Conservation (phyloP, 2,329 filamentous ascomycete genomes). For the Harringtonia aguacate region DNA sequence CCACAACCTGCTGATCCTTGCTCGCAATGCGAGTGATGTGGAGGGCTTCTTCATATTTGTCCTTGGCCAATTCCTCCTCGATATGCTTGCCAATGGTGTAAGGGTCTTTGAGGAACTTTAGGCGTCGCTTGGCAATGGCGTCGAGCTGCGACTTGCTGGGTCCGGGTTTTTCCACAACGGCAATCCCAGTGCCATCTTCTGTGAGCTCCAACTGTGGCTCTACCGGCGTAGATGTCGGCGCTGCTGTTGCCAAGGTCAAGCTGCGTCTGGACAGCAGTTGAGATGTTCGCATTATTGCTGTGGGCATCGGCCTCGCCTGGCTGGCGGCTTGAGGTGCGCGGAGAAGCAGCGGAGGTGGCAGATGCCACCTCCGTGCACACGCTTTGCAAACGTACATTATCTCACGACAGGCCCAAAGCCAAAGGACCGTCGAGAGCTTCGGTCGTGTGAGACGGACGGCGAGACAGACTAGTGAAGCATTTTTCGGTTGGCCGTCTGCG, state of each 20-base stretch:
- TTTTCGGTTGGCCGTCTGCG: too few relatives aligned
- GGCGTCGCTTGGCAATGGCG: background rate
- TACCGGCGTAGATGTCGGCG: background rate
- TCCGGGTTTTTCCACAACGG: too few relatives aligned
- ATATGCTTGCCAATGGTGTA: constrained; percentile 62
- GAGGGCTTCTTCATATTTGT: constrained; percentile 55
- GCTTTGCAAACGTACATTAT: constrained; percentile 30
- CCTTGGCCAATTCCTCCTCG: constrained; percentile 43
- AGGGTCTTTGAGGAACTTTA: constrained; percentile 52
- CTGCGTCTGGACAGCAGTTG: too few relatives aligned
- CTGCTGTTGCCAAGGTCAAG: too few relatives aligned
- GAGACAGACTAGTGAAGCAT: background rate
- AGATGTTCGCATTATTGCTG: background rate
- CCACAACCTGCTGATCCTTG: constrained; percentile 50
- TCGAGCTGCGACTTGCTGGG: background rate
- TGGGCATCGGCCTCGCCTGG: background rate
- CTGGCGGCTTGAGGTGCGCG: background rate
- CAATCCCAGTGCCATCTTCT: background rate
- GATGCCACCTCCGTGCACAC: constrained; percentile 19
- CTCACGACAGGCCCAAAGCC: background rate
- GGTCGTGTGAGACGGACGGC: background rate
- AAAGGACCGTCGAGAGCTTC: background rate
- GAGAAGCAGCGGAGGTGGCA: background rate
- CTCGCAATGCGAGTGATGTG: constrained; percentile 60
- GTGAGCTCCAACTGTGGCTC: too few relatives aligned